These are phyloP conservation scores for Rhytidiadelphus loreus DNA, from an alignment of 225 moss, liverwort and hornwort genomes.

Conservation along the genomic window DNA sequence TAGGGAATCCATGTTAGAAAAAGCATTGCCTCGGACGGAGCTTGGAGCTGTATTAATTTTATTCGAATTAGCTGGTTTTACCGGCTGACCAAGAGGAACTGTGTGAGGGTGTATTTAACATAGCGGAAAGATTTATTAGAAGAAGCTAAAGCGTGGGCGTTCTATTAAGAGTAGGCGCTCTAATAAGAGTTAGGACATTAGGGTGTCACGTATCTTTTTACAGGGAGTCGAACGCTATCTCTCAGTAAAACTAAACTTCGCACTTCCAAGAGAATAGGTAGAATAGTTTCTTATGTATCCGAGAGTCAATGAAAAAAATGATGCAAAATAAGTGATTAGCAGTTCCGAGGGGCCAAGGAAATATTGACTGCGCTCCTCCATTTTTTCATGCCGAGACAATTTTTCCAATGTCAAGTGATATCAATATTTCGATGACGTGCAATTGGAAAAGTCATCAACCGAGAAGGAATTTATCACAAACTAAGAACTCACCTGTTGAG, in stretches of 20 bases:
- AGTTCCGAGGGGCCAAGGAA: neutral
- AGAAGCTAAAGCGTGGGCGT: neutral
- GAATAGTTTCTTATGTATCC: neutral
- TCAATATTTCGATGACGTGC: neutral
- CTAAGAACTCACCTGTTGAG: neutral
- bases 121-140: neutral
- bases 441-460: neutral
- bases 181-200: neutral
- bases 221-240: neutral
- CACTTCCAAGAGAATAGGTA: neutral
- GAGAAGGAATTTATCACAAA: neutral
- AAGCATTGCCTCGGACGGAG: neutral
- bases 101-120: neutral
- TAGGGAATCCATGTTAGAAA: neutral
- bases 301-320: neutral
- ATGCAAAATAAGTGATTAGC: neutral
- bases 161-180: neutral
- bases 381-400: neutral
- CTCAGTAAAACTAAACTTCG: neutral
- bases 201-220: neutral
- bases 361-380: neutral
- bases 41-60: neutral
- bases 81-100: neutral
- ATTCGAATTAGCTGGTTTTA: neutral
- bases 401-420: neutral